phyloP scores from a whole-genome alignment of 495 filamentous ascomycete genomes.

The Penicillium steckii region DNA sequence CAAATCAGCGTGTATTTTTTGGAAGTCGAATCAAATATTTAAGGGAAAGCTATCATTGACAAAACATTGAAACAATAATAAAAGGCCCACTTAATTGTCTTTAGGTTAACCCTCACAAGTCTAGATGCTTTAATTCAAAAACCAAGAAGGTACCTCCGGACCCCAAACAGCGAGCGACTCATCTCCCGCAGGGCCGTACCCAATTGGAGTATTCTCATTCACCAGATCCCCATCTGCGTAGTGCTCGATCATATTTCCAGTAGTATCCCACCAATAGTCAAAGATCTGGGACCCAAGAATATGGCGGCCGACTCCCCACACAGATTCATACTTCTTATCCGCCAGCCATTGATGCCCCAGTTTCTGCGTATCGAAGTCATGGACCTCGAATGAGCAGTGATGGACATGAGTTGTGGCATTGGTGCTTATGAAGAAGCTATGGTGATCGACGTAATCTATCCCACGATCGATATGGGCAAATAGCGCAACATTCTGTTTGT shows the following conservation, averaged over 20 bases:
- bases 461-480: conserved; percentile 69
- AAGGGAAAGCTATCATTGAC: background rate
- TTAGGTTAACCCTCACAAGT: background rate
- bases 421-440: conserved; percentile 67
- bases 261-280: conserved; percentile 72
- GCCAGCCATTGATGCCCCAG: conserved; percentile 72
- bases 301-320: conserved; percentile 76
- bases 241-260: conserved; percentile 65
- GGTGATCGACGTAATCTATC: conserved; percentile 62
- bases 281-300: conserved; percentile 74
- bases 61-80: background rate
- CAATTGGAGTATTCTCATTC: conserved; percentile 54
- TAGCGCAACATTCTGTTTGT: conserved; percentile 49
- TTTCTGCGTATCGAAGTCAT: conserved; percentile 73
- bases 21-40: too few species aligned
- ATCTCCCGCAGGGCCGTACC: conserved; percentile 21
- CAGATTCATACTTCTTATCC: conserved; percentile 60
- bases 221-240: conserved; percentile 70
- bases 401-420: conserved; percentile 61
- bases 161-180: conserved; percentile 34
- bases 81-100: too few species aligned
- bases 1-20: too few species aligned
- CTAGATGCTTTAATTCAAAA: conserved; percentile 5
- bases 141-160: conserved; percentile 27
- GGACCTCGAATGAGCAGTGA: conserved; percentile 71